Conservation (phyloP, 2,329 filamentous ascomycete genomes). For the Epicoccum nigrum region DNA sequence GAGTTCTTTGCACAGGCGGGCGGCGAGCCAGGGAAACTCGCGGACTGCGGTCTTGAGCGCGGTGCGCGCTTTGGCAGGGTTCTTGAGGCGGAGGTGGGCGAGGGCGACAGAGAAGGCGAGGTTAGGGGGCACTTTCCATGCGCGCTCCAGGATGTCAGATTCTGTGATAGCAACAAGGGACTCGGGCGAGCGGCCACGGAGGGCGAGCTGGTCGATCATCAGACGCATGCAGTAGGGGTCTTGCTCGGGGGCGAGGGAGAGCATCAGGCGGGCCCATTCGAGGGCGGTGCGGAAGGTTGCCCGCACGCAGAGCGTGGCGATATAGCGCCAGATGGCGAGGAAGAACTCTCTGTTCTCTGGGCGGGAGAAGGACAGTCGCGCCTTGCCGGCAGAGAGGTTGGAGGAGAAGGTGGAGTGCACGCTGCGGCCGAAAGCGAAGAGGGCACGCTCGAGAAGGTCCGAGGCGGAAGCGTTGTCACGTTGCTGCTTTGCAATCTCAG, state of each 20-base stretch:
- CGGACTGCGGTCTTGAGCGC: slow-evolving; percentile 72
- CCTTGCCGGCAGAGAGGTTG: slow-evolving; percentile 76
- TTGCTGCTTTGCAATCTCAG: slow-evolving; percentile 89
- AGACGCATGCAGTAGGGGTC: slow-evolving; percentile 87
- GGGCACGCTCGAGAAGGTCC: slow-evolving; percentile 85
- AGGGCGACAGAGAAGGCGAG: slow-evolving; percentile 77
- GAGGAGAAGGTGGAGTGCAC: slow-evolving; percentile 81
- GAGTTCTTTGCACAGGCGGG: slow-evolving; percentile 78
- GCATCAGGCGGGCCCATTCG: slow-evolving; percentile 88
- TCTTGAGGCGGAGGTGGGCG: slow-evolving; percentile 74
- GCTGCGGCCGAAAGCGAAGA: slow-evolving; percentile 92
- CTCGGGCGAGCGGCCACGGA: slow-evolving; percentile 77
- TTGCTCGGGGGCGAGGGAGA: slow-evolving; percentile 71
- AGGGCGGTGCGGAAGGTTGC: slow-evolving; percentile 93
- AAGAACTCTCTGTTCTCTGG: slow-evolving; percentile 93
- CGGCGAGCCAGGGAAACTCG: slow-evolving; percentile 83
- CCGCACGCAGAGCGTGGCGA: slow-evolving; percentile 82
- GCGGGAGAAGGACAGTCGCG: slow-evolving; percentile 78
- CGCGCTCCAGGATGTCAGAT: slow-evolving; percentile 54
- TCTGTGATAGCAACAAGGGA: slow-evolving; percentile 75
- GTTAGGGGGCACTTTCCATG: slow-evolving; percentile 67
- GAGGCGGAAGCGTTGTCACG: slow-evolving; percentile 84
- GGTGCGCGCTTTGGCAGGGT: slow-evolving; percentile 68
- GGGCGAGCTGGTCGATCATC: slow-evolving; percentile 80
- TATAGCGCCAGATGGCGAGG: slow-evolving; percentile 87